Conservation (phyloP, 2,329 filamentous ascomycete species). For the Arthroderma sp. region DNA sequence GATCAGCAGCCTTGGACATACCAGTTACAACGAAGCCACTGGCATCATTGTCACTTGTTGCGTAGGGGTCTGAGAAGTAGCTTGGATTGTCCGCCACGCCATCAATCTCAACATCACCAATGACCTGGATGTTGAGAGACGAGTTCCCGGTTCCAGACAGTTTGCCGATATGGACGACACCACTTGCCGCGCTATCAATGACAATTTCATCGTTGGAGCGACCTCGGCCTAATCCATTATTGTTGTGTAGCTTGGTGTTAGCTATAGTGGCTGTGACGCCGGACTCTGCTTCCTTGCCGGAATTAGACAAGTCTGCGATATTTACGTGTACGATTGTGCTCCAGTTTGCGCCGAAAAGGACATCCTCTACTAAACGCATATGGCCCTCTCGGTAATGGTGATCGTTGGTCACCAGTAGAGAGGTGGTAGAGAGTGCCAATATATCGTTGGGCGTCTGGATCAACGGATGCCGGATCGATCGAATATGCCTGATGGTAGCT, state of each 20-base stretch:
- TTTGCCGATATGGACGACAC: constrained; percentile 32
- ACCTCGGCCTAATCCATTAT: constrained; percentile 45
- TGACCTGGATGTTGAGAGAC: constrained; percentile 26
- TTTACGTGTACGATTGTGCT: constrained; percentile 37
- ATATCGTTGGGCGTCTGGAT: constrained; percentile 49
- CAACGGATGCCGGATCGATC: constrained; percentile 40
- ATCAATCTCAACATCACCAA: constrained; percentile 33
- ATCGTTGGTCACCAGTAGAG: constrained; percentile 49
- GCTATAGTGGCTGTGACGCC: constrained; percentile 34
- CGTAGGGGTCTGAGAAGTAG: constrained; percentile 44
- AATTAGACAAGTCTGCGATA: constrained; percentile 16
- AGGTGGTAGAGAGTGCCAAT: constrained; percentile 32
- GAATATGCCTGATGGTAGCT: constrained; percentile 32
- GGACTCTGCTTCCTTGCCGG: constrained; percentile 13
- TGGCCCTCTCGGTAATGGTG: constrained; percentile 40
- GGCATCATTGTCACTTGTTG: constrained; percentile 29
- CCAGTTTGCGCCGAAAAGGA: constrained; percentile 34
- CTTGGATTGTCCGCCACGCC: constrained; percentile 43
- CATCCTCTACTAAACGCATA: constrained; percentile 36
- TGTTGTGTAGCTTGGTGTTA: constrained; percentile 36
- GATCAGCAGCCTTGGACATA: constrained; percentile 28
- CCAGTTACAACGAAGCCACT: constrained; percentile 44
- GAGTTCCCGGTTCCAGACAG: constrained; percentile 6
- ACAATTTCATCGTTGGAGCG: constrained; percentile 21
- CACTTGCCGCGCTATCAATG: constrained; percentile 31